These are phyloP conservation scores for Clarireedia homoeocarpa DNA, from an alignment of 2,329 filamentous ascomycete species.

Conservation along the genomic window DNA sequence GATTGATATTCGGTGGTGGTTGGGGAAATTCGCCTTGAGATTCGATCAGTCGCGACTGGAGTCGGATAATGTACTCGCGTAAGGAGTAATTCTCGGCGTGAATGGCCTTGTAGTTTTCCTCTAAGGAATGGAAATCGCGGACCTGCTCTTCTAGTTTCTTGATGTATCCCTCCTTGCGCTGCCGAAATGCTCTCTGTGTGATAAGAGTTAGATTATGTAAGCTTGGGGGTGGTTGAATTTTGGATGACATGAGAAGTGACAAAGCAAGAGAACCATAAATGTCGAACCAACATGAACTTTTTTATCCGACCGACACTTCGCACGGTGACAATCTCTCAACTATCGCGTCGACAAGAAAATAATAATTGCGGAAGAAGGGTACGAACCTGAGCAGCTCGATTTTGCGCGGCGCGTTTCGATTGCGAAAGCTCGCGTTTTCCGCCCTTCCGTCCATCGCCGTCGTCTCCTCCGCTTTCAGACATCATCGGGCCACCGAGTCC, in stretches of 20 bases:
- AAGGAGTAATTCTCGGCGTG: conserved; percentile 86
- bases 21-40: conserved; percentile 76
- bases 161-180: conserved; percentile 97
- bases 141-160: conserved; percentile 95
- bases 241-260: conserved; percentile 33
- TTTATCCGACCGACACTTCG: conserved; percentile 18
- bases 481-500: conserved; percentile 27
- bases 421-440: conserved; percentile 85
- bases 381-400: conserved; percentile 88
- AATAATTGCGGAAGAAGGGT: conserved; percentile 1
- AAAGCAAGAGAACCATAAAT: conserved; percentile 28
- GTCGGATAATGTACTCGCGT: conserved; percentile 83
- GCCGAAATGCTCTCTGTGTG: conserved; percentile 82
- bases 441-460: conserved; percentile 57
- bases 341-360: conserved; percentile 5
- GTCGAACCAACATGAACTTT: conserved; percentile 4
- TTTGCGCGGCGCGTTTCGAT: conserved; percentile 37
- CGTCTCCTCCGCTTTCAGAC: conserved; percentile 26
- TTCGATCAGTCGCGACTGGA: conserved; percentile 82
- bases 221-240: conserved; percentile 15
- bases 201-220: conserved; percentile 27
- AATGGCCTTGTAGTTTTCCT: conserved; percentile 69
- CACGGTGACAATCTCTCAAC: conserved; percentile 3
- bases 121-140: conserved; percentile 67
- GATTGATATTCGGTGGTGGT: conserved; percentile 71